Evolutionary conservation across 2,329 filamentous ascomycete species (phyloP), one percentile per base, ranked within the genome.

Genomic region (Tolypocladium inflatum): DNA sequence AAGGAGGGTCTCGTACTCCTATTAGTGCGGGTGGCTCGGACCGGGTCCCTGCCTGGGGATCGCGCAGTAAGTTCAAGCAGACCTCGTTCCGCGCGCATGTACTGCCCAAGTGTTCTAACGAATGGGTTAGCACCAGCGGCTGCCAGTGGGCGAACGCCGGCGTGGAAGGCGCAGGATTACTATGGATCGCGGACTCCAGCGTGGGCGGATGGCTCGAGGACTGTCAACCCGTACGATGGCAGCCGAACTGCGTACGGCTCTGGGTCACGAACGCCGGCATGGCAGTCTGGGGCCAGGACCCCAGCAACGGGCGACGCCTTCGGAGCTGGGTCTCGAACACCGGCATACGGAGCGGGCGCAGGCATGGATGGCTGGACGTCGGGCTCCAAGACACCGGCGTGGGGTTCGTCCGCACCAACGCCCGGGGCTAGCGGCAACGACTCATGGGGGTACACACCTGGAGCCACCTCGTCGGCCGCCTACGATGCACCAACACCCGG

Each of bases 311-410:
- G 79, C 17, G 82, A 87, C 66, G 78, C 80, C 23, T 89, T 88
- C 66, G 83, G 80, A 57, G 79, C 81, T 58, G 87, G 87, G 9
- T 86, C 84, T n/a, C 87, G 85, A 66, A 88, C 84, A 15, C 86
- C 82, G 51, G 88, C 80, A 56, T 91, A 86, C 64, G 73, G 74
- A 26, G 72, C 75, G 54, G 61, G 69, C 42, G 70, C 75, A 43
- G 73, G 56, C 15, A 33, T 76, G 56, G 86, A 88, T 59, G 77
- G 81, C 38, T 90, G 88, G 77, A 83, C 78, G 17, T 78, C 81
- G 4, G 85, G 88, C 8, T 88, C 87, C 37, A 90, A 92, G 71
- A 95, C 91, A 1, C 91, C 91, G 3, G 86, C 84, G 1, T 91
- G 89, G 68, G 83, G 81, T 33, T 77, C 75, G 10, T 81, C 81